phyloP scores from a whole-genome alignment of 495 filamentous ascomycete species.

The Penicillium salamii region DNA sequence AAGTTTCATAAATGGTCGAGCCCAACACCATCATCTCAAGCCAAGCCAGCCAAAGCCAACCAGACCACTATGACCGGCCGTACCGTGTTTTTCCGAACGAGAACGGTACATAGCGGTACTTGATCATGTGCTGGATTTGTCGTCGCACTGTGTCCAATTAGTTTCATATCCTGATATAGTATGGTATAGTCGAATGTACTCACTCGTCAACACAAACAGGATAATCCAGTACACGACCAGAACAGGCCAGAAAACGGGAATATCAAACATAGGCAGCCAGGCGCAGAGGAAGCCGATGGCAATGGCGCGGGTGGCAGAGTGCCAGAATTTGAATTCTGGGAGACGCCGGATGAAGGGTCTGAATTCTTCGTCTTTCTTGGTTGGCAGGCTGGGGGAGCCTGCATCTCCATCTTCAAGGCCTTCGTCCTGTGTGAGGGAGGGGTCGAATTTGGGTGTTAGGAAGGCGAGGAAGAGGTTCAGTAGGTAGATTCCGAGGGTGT shows the following conservation, averaged over 20 bases:
- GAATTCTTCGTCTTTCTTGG: conserved; percentile 95
- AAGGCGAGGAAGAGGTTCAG: conserved; percentile 99
- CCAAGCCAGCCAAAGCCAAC: too few relatives aligned
- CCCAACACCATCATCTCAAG: conserved; percentile 15
- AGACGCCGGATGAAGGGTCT: conserved; percentile 92
- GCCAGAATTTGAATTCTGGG: conserved; percentile 99
- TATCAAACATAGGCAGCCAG: conserved; percentile 91
- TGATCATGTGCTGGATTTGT: conserved; percentile 99
- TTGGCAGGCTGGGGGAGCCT: conserved; percentile 66
- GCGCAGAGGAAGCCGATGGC: conserved; percentile 80
- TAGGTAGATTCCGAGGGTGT: conserved; percentile 97
- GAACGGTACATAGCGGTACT: conserved; percentile 98
- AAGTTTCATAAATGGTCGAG: conserved; percentile 20
- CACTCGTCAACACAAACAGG: conserved; percentile 90
- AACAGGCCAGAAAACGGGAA: conserved; percentile 98
- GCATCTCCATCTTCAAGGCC: conserved; percentile 90
- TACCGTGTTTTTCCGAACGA: conserved; percentile 89
- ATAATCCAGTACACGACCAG: conserved; percentile 98
- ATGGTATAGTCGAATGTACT: too few relatives aligned
- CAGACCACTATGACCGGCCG: conserved; percentile 39
- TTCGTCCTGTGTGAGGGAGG: conserved; percentile 90
- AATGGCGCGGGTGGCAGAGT: conserved; percentile 86
- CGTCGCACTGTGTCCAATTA: too few relatives aligned
- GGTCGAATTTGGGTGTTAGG: conserved; percentile 97
- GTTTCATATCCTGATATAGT: too few relatives aligned